These are phyloP conservation scores for Anisodus acutangulus DNA, from an alignment of 257 asterid genomes.

Conservation along the genomic window DNA sequence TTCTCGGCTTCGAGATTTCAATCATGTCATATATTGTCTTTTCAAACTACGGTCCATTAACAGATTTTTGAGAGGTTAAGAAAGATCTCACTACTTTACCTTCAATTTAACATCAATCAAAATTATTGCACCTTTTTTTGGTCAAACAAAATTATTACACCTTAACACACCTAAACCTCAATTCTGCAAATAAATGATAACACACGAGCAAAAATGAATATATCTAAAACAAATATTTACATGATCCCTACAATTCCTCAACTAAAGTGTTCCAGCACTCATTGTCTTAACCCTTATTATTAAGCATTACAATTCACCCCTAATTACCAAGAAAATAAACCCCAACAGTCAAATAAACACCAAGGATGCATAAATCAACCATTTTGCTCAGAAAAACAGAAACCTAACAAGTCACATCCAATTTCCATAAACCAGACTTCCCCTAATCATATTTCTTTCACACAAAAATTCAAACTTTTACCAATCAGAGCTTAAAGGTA, in stretches of 20 bases:
- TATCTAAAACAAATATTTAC: not conserved
- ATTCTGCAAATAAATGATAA: not conserved
- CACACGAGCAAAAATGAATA: not conserved
- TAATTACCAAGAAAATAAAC: not conserved
- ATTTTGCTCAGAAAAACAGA: not conserved
- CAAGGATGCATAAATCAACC: not conserved
- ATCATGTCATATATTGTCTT: not conserved
- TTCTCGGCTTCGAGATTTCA: not conserved
- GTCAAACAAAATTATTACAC: not conserved
- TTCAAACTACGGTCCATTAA: not conserved
- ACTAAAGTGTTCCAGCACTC: not conserved
- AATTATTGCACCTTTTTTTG: not conserved
- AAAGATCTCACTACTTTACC: not conserved
- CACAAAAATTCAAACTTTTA: conserved; percentile 8
- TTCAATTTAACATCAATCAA: not conserved
- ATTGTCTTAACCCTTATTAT: not conserved
- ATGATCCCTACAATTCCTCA: not conserved
- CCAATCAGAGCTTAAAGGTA: not conserved
- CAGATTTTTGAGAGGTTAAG: not conserved
- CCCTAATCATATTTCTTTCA: conserved; percentile 17
- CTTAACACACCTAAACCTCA: conserved; percentile 10
- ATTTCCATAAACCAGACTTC: conserved; percentile 7
- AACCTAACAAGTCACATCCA: not conserved
- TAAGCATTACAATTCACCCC: not conserved
- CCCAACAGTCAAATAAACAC: not conserved